Evolutionary conservation across 2,329 filamentous ascomycete species (phyloP), one percentile per base, ranked within the genome.

Genomic region (Diaporthe sp.): DNA sequence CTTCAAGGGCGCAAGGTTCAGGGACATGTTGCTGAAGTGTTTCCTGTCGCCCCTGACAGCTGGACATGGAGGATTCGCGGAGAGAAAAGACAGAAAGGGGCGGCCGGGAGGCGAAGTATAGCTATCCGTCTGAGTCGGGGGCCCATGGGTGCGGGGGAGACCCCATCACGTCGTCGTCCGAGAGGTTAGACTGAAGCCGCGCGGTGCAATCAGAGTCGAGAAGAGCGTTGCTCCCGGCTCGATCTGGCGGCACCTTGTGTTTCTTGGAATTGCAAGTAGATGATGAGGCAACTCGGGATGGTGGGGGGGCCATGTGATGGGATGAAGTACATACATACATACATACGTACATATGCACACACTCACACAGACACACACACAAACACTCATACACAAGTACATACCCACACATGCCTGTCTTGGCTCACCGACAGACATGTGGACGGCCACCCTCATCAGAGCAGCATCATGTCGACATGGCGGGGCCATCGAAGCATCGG

Each of bases 71-170:
- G 22, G 71, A 28, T 4, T 20, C 17, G 34, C 22, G 7, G 39
- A 31, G 20, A 65, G 34, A 25, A 9, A 31, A 34, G 28, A 25
- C 31, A 39, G 31, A 53, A 53, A 53, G 65, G 65, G 31, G 65
- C 22, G 31, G 22, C 47, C 65, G 65, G 31, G 65, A 68, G 65
- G 65, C 65, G 22, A 68, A 53, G 47, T 17, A 68, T 53, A 53
- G 22, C 65, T 51, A 12, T 53, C 31, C 22, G 65, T 37, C 65
- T 34, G 47, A 53, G 65, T 53, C 65, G 47, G 65, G 65, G 47
- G n/a, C 4, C 63, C 47, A 34, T 68, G 65, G 65, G 47, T 68
- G 65, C 65, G 65, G 65, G 65, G 65, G 65, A 68, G 65, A 68
- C 65, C 65, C 47, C 65, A 68, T 68, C 65, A 68, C 47, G 49